phyloP scores from a whole-genome alignment of 805 yeast genomes.

The Lachancea sp. region DNA sequence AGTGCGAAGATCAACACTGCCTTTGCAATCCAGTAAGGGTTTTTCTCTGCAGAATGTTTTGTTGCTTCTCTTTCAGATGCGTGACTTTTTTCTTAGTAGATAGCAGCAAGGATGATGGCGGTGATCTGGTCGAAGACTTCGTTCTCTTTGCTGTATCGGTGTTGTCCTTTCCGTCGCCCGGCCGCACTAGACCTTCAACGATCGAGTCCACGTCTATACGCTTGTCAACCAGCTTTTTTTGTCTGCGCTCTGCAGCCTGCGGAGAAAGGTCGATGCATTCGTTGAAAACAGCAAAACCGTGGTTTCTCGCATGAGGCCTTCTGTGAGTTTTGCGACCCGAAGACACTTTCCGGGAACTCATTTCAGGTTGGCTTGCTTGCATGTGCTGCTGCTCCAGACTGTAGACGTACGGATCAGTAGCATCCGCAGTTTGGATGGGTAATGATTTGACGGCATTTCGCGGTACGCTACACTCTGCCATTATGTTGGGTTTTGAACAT shows the following conservation, averaged over 20 bases:
- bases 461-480: conserved; percentile 10
- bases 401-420: not conserved
- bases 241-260: conserved; percentile 7
- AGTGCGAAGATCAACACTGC: no score
- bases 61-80: not conserved
- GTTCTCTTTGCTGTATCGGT: not conserved
- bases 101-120: no score
- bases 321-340: not conserved
- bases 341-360: not conserved
- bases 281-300: conserved; percentile 16
- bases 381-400: conserved; percentile 2
- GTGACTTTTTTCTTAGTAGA: not conserved
- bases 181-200: conserved; percentile 13
- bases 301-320: conserved; percentile 1
- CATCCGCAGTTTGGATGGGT: no score
- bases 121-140: not conserved
- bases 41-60: not conserved
- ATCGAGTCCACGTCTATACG: conserved; percentile 12
- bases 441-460: no score
- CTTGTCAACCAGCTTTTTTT: conserved; percentile 6
- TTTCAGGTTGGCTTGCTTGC: not conserved
- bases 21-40: no score
- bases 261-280: conserved; percentile 11
- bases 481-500: conserved; percentile 18
- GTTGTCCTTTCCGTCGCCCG: not conserved